These are phyloP conservation scores for Solanum corneliomulleri DNA, from an alignment of 257 asterid species.

Conservation along the genomic window DNA sequence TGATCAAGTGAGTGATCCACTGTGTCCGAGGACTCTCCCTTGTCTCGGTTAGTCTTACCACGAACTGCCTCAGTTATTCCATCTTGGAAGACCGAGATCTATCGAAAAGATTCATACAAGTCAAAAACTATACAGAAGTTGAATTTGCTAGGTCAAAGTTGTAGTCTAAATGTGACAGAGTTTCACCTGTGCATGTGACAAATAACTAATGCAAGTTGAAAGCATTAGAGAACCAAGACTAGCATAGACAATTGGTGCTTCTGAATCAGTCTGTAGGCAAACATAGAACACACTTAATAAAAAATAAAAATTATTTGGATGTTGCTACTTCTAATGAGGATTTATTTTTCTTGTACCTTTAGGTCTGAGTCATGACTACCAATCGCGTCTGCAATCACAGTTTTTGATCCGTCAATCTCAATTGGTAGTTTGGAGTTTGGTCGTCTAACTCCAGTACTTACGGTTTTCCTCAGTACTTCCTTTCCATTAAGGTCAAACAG, in stretches of 20 bases:
- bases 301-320: neutral
- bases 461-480: conserved; percentile 72
- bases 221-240: conserved; percentile 91
- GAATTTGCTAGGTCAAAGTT: neutral
- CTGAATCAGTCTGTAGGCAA: conserved; percentile 38
- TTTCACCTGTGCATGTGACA: conserved; percentile 82
- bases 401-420: conserved; percentile 55
- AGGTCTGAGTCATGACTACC: conserved; percentile 76
- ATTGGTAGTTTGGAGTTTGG: conserved; percentile 83
- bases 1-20: conserved; percentile 57
- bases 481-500: conserved; percentile 66
- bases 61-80: conserved; percentile 66
- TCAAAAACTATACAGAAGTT: neutral
- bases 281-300: too few relatives aligned
- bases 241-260: conserved; percentile 72
- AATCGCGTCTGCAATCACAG: conserved; percentile 48
- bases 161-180: neutral
- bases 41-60: conserved; percentile 77
- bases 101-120: neutral
- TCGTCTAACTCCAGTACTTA: conserved; percentile 64
- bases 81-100: conserved; percentile 87
- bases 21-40: conserved; percentile 68
- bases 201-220: conserved; percentile 79
- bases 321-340: neutral
- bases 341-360: conserved; percentile 36